A percentile compares a stretch with the other conserved stretches of the same genome.
These are phyloP conservation scores for Prunus padus DNA, from an alignment of 306 rosid species.

Conservation along the genomic window DNA sequence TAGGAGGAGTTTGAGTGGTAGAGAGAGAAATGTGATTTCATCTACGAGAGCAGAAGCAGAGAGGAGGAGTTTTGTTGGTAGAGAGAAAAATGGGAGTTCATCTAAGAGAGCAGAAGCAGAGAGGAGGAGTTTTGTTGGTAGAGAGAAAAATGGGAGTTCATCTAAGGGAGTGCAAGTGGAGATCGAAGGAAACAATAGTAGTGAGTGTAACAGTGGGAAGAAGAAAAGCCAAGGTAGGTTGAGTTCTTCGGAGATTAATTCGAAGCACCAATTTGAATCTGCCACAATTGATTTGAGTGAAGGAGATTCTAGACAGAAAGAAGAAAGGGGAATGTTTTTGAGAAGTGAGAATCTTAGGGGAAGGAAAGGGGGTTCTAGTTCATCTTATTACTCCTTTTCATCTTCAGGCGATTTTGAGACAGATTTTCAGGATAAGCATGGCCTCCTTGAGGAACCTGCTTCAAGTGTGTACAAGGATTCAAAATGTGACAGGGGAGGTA, in stretches of 20 bases:
- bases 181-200: conserved; percentile 29
- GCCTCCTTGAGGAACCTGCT: conserved; percentile 40
- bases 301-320: conserved; percentile 31
- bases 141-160: conserved; percentile 43
- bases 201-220: conserved; percentile 18
- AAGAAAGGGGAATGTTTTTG: conserved; percentile 29
- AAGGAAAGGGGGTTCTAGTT: conserved; percentile 63
- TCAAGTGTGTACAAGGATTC: conserved; percentile 42
- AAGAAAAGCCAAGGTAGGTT: conserved; percentile 18
- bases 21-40: conserved; percentile 40
- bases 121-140: conserved; percentile 24
- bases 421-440: conserved; percentile 57
- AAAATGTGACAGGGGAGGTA: conserved; percentile 31
- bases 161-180: conserved; percentile 42
- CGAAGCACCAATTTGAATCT: conserved; percentile 16
- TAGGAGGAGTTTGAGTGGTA: conserved; percentile 25
- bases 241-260: conserved; percentile 14
- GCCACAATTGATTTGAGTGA: conserved; percentile 31
- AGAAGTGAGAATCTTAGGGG: conserved; percentile 40
- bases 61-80: conserved; percentile 29
- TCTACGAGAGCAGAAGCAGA: conserved; percentile 42
- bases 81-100: conserved; percentile 38
- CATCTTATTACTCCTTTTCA: conserved; percentile 78
- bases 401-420: conserved; percentile 62
- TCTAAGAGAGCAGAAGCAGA: conserved; percentile 42